Evolutionary conservation across 257 asterid genomes (phyloP), one percentile per base, ranked within the genome.

Genomic region (Nicotiana knightiana): DNA sequence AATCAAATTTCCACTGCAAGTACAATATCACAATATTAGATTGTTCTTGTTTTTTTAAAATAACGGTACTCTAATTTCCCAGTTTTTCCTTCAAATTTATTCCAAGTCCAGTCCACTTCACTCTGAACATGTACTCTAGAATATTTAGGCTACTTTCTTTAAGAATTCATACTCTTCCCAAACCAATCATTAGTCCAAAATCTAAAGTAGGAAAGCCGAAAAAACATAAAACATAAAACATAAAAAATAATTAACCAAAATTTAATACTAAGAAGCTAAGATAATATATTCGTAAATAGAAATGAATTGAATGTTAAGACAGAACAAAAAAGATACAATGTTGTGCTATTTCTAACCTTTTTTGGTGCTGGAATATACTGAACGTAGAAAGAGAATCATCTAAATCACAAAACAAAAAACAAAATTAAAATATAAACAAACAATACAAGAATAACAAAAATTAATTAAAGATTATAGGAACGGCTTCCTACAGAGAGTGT

Each of bases 301-400:
- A 39, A 39, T 39, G 48, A 28, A 64, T 32, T 13, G 6, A 55
- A 58, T 32, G 43, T 65, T 3, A 33, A 5, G 37, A 46, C 37
- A 58, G 32, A 71, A 37, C 39, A 61, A 62, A 80, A 80, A 51
- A 24, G 6, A 18, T 57, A 57, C n/a, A 9, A 59, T 58, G 57
- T 21, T 12, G 46, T 11, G 33, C 53, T 2, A 51, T 53, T 63
- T 24, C 32, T 85, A 87, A 93, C 97, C 97, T 37, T 58, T 80
- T 85, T 8, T 43, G 15, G 26, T 68, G 81, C 76, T 86, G 84
- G 77, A 84, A 77, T 91, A 89, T 76, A 92, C 79, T 53, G 89
- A 85, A 24, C 89, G 95, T 76, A 93, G 91, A 77, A 93, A 61
- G 35, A 91, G 90, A 75, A 89, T 58, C 87, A 86, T 63, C 97